Conservation (phyloP, 192 early-diverging fungal genomes). For the Thoreauomyces humboldtii region DNA sequence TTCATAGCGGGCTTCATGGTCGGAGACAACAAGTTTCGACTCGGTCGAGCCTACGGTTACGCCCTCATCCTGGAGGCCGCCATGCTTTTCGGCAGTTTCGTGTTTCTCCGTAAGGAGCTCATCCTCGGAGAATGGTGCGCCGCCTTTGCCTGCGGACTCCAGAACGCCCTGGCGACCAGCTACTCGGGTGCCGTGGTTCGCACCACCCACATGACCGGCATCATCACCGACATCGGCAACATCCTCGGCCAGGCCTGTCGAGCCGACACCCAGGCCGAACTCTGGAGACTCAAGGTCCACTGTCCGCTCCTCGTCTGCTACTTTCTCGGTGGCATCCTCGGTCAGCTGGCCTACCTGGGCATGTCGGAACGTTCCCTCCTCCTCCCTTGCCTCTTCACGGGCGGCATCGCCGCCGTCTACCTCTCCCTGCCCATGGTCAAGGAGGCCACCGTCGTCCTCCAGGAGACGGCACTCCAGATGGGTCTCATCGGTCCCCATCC, state of each 20-base stretch:
- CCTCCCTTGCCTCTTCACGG: slow-evolving; percentile 47
- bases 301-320: slow-evolving; percentile 49
- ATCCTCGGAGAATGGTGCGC: slow-evolving; percentile 57
- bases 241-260: slow-evolving; percentile 54
- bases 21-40: slow-evolving; percentile 55
- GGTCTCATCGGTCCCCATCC: slow-evolving; percentile 18
- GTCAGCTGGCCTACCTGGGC: slow-evolving; percentile 31
- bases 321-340: slow-evolving; percentile 41
- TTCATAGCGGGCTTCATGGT: slow-evolving; percentile 53
- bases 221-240: slow-evolving; percentile 58
- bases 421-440: slow-evolving; percentile 47
- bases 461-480: slow-evolving; percentile 23
- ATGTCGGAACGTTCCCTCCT: slow-evolving; percentile 39
- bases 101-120: slow-evolving; percentile 40
- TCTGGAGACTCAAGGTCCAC: slow-evolving; percentile 56
- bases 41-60: slow-evolving; percentile 49
- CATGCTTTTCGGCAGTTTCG: slow-evolving; percentile 43
- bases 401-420: slow-evolving; percentile 41
- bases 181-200: slow-evolving; percentile 55
- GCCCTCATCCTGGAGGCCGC: slow-evolving; percentile 44
- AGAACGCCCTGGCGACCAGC: slow-evolving; percentile 56
- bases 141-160: slow-evolving; percentile 55
- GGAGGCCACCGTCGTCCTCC: slow-evolving; percentile 35
- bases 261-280: slow-evolving; percentile 44
- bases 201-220: slow-evolving; percentile 62